A percentile compares a stretch with the other conserved stretches of the same genome.
Conservation (phyloP, 2,329 filamentous ascomycete species). For the Cercospora sp. region DNA sequence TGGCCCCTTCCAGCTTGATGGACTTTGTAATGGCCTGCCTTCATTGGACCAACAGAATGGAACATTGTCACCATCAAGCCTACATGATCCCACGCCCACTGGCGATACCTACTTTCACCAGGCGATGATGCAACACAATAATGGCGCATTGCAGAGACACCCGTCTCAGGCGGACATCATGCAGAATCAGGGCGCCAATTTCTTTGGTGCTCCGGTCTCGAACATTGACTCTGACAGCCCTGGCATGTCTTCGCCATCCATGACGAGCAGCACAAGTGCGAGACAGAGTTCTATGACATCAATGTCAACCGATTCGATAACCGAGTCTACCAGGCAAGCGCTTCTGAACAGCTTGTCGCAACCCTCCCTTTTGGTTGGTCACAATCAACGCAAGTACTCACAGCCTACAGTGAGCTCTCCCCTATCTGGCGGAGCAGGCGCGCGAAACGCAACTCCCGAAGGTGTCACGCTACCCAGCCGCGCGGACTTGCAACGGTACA, state of each 20-base stretch:
- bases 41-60: slow-evolving; percentile 69
- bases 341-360: slow-evolving; percentile 63
- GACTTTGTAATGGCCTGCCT: slow-evolving; percentile 71
- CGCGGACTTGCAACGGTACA: slow-evolving; percentile 83
- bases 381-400: slow-evolving; percentile 58
- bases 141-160: slow-evolving; percentile 25
- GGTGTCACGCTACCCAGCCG: slow-evolving; percentile 70
- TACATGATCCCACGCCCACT: slow-evolving; percentile 67
- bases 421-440: slow-evolving; percentile 42
- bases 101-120: slow-evolving; percentile 75
- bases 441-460: slow-evolving; percentile 37
- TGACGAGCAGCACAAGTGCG: slow-evolving; percentile 60
- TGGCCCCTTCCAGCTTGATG: slow-evolving; percentile 72
- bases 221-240: slow-evolving; percentile 68
- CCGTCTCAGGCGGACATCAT: slow-evolving; percentile 25
- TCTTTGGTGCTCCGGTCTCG: slow-evolving; percentile 60
- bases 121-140: slow-evolving; percentile 56
- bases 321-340: slow-evolving; percentile 64
- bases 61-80: slow-evolving; percentile 74
- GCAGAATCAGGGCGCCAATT: slow-evolving; percentile 52
- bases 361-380: slow-evolving; percentile 54
- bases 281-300: slow-evolving; percentile 61
- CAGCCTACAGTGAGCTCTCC: slow-evolving; percentile 59
- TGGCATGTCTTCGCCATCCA: slow-evolving; percentile 64
- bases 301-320: slow-evolving; percentile 65